Evolutionary conservation across 1,139 yeast species (phyloP), one percentile per base, ranked within the genome.

Genomic region (Taphrina pruni): DNA sequence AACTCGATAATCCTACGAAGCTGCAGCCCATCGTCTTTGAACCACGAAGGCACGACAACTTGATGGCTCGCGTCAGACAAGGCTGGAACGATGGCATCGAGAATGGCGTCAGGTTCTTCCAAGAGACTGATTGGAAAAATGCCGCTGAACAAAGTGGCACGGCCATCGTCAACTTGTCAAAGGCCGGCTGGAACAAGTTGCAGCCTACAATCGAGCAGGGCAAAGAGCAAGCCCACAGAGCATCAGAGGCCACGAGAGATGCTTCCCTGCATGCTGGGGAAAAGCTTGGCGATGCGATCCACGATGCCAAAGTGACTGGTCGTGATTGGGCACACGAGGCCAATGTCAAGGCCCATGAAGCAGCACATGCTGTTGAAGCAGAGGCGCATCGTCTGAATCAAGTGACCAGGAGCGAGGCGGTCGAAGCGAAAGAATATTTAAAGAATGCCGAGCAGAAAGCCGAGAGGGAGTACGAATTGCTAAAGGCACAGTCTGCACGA

Each of bases 61-160:
- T 64, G 35, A 17, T 51, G 21, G 60, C 61, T 20, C 67, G 67
- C 17, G 56, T 64, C 36, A 21, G 60, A 46, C 61, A 64, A 14
- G 67, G 67, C 8, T 64, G 67, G 67, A 64, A 64, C 38, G 60
- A 55, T 38, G 60, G 61, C 3, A 39, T 64, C 26, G 67, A 64
- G 55, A 46, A 55, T 14, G 58, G 61, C 2, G 67, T 64, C 21
- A 46, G 60, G 21, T 41, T 41, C 48, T 17, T 64, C 20, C 67
- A 64, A n/a, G 60, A 64, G 51, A 57, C 60, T 14, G 67, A 64
- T 39, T 43, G 51, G 56, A 17, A 43, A 20, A 61, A 54, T 6
- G 56, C 36, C 26, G 67, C 67, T 8, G 48, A 35, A 12, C 50
- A 54, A 46, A 46, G 60, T 32, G 61, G 55, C 7, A 46, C 61